A percentile compares a stretch with the other conserved stretches of the same genome.
Evolutionary conservation across 139 green algal genomes (phyloP).

Genomic region (Tetradesmus obliquus): DNA sequence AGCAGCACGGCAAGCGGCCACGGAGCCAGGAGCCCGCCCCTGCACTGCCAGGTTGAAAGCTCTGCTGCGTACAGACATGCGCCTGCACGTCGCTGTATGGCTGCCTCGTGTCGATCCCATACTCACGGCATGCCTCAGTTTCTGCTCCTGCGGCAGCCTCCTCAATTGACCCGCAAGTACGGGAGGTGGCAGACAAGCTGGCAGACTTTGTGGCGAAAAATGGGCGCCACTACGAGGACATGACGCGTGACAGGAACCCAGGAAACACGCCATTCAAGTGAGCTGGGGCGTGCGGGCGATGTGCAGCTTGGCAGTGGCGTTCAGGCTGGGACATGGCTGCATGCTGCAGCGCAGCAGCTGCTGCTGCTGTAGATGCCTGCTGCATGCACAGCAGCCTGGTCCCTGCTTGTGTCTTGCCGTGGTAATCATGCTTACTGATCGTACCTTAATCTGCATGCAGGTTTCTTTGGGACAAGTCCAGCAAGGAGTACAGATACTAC

Average conservation of each 20-base stretch:
- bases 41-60: conserved; percentile 31
- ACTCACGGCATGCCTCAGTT: conserved; percentile 1
- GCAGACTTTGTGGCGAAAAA: conserved; percentile 84
- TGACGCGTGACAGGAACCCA: conserved; percentile 75
- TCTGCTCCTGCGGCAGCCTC: conserved; percentile 18
- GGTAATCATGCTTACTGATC: neutral
- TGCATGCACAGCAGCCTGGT: neutral
- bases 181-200: conserved; percentile 68
- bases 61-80: neutral
- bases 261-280: conserved; percentile 74
- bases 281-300: neutral
- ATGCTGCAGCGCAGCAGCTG: neutral
- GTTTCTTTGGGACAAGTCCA: conserved; percentile 70
- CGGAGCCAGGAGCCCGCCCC: neutral
- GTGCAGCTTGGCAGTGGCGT: neutral
- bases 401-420: neutral
- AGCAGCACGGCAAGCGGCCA: neutral
- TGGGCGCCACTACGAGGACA: conserved; percentile 72
- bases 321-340: neutral
- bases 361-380: neutral
- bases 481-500: conserved; percentile 66
- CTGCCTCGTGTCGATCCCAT: neutral
- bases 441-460: conserved; percentile 44
- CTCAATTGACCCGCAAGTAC: conserved; percentile 47
- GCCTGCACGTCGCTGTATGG: neutral